These are phyloP conservation scores for Boletus rex-veris DNA, from an alignment of 768 basidiomycete genomes.

Conservation along the genomic window DNA sequence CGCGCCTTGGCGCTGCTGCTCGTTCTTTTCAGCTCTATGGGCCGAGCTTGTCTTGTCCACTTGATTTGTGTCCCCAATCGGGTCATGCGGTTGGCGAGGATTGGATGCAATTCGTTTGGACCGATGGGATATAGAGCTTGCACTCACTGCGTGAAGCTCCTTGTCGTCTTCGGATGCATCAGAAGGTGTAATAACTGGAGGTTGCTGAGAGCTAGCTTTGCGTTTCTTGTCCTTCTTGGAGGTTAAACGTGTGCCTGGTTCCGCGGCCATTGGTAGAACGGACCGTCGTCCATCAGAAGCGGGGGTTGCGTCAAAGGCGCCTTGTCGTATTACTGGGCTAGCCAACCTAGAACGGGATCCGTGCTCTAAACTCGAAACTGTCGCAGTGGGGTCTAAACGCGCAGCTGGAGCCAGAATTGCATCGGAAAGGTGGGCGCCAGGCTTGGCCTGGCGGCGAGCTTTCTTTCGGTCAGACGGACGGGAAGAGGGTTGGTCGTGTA, in stretches of 20 bases:
- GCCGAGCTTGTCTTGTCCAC: neutral
- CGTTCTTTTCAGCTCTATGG: neutral
- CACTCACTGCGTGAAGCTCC: neutral
- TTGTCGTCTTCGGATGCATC: slow-evolving; percentile 24
- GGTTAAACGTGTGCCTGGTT: neutral
- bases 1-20: neutral
- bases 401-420: slow-evolving; percentile 7
- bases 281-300: neutral
- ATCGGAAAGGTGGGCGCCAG: neutral
- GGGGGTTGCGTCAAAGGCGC: neutral
- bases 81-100: neutral
- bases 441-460: neutral
- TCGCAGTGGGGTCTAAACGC: neutral
- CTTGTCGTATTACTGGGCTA: neutral
- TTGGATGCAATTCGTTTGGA: slow-evolving; percentile 12
- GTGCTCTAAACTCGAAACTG: neutral
- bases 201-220: slow-evolving; percentile 22
- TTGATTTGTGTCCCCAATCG: neutral
- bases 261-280: neutral
- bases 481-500: neutral
- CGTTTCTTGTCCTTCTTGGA: slow-evolving; percentile 17
- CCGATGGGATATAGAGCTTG: slow-evolving; percentile 3
- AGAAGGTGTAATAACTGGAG: slow-evolving; percentile 13
- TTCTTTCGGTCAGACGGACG: neutral
- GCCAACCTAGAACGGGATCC: neutral